Evolutionary conservation across 192 early-diverging fungal species (phyloP), one percentile per base, ranked within the genome.

Genomic region (Kickxella alabastrina): DNA sequence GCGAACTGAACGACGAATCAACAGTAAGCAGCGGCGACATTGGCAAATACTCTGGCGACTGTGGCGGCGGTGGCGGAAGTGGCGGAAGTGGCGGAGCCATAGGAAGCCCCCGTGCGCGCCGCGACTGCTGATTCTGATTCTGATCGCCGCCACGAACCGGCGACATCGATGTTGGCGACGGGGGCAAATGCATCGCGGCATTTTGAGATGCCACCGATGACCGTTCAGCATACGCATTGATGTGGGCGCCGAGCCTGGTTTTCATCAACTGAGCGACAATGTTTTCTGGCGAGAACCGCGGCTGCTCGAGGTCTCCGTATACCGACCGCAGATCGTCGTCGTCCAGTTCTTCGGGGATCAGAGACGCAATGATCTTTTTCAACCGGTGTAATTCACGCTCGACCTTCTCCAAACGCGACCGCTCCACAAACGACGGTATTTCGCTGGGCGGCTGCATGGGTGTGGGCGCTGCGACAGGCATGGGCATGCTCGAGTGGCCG

Each of bases 311-410:
- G 24, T 65, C 69, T 18, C 69, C 69, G 21, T 73, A 73, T 9
- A 75, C 71, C 19, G 71, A 75, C 26, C 57, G 55, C 55, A 75
- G 52, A 32, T 75, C 71, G 27, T 75, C 71, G 34, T 68, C 71
- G 38, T 74, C 62, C 15, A 75, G 59, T 40, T 64, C 71, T 0
- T 67, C 61, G 6, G 71, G 71, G 1, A 75, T 37, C 39, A 75
- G 35, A 40, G 71, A 62, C 9, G 71, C 71, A 9, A 75, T 68
- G 27, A 75, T 75, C 35, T 62, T 66, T 25, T 75, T 75, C 7
- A 75, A 46, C 42, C 60, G 54, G 25, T 59, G 63, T 37, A 75
- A 49, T 49, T 75, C 71, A 6, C 65, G 71, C 43, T 75, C 71
- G 3, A 75, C 71, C 31, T 68, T 67, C 10, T 66, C 71, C 24